Conservation (phyloP, 768 basidiomycete species). For the Aureoboletus auriporus region DNA sequence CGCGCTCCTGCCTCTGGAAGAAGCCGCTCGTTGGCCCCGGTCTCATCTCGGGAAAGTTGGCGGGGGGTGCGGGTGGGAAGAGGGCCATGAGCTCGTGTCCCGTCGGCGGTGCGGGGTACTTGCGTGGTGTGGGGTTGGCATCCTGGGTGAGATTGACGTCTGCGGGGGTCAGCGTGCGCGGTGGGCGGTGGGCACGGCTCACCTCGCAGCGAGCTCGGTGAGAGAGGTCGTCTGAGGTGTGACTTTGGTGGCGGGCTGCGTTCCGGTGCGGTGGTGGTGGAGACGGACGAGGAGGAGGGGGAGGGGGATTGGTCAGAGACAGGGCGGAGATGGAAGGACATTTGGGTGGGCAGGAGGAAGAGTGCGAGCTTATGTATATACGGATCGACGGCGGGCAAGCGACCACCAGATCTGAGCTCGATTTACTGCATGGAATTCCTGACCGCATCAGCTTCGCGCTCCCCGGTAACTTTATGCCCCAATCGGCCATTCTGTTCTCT, state of each 20-base stretch:
- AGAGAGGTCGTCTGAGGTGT: constrained; percentile 52
- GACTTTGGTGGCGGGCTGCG: constrained; percentile 35
- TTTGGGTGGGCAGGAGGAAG: constrained; percentile 36
- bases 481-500: neutral
- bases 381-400: neutral
- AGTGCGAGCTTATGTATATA: constrained; percentile 1
- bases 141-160: constrained; percentile 63
- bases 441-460: too few species aligned
- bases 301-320: constrained; percentile 46
- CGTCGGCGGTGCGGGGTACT: constrained; percentile 72
- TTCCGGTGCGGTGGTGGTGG: constrained; percentile 43
- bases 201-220: constrained; percentile 64
- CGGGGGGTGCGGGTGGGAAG: constrained; percentile 70
- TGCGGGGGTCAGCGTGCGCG: constrained; percentile 27
- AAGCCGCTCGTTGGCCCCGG: constrained; percentile 67
- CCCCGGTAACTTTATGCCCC: constrained; percentile 22
- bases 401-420: too few species aligned
- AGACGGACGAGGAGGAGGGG: constrained; percentile 53
- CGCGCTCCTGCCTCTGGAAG: constrained; percentile 73
- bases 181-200: neutral
- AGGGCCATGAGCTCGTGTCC: constrained; percentile 85
- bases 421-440: too few species aligned
- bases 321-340: constrained; percentile 55
- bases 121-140: constrained; percentile 46
- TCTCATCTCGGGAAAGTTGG: constrained; percentile 49